These are phyloP conservation scores for Boletus huronensis DNA, from an alignment of 768 basidiomycete species.

Conservation along the genomic window DNA sequence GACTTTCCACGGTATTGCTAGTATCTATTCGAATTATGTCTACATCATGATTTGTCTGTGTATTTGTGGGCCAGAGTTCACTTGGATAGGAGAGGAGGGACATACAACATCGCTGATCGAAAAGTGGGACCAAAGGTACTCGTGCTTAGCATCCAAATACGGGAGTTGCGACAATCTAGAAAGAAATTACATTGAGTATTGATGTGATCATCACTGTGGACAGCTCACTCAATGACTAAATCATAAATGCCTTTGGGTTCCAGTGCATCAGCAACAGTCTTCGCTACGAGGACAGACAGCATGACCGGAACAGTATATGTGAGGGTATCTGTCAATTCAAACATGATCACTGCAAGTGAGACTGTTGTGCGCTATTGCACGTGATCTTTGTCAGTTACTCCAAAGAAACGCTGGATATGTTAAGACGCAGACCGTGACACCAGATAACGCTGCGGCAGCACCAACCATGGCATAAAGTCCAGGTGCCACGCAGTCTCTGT, in stretches of 20 bases:
- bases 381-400: conserved; percentile 6
- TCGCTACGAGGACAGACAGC: conserved; percentile 72
- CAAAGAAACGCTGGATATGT: neutral
- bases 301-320: conserved; percentile 91
- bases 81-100: conserved; percentile 2
- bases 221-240: conserved; percentile 75
- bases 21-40: conserved; percentile 70
- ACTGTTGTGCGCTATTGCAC: conserved; percentile 72
- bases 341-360: conserved; percentile 93
- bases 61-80: neutral
- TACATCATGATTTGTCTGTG: conserved; percentile 62
- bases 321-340: conserved; percentile 90
- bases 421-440: conserved; percentile 70
- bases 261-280: conserved; percentile 33
- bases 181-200: neutral
- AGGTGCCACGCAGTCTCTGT: conserved; percentile 76
- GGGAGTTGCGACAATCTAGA: conserved; percentile 77
- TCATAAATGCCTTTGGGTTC: conserved; percentile 93
- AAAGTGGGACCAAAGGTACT: conserved; percentile 80
- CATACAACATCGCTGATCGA: conserved; percentile 78
- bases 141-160: conserved; percentile 87
- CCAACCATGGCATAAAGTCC: conserved; percentile 96
- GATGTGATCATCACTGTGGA: neutral
- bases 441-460: conserved; percentile 89
- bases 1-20: conserved; percentile 70